Base-by-base conservation (phyloP, 2,329 filamentous ascomycete genomes). In the Scedosporium aurantiacum region DNA sequence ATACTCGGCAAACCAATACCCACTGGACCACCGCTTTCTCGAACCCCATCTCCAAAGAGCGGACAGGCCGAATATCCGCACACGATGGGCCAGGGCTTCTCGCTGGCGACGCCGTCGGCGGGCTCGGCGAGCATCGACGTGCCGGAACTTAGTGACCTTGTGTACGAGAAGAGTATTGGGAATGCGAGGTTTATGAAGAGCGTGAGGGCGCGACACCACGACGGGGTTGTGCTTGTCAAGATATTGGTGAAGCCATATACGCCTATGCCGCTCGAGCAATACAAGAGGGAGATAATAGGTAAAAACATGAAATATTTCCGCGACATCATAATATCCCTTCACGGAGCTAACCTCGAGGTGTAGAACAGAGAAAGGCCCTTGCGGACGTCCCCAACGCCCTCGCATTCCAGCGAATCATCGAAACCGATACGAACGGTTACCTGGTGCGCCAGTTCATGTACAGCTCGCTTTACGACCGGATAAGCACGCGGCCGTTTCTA, bases 101-200 rank as follows among this genome's bases (percentile, higher is more conserved):
- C 93, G 64, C 85, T 96, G 68, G 90, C 91, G 60, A 92, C 91
- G 70, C 89, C 95, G 66, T 94, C 91, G 61, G 90, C 91, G 65
- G 94, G 92, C 71, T 89, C 91, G 61, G 92, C 92, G 62, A 91
- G 91, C 68, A 96, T 99, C 73, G 93, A 99, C 73, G 85, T 95
- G 28, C 89, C 92, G 45, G 93, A 99, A 78, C 84, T 99, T 50
- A 84, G 89, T 52, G 94, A 97, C 71, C 78, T 97, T 63, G 85
- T 88, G 43, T 96, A 97, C 76, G 94, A 99, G 75, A 91, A 89
- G 74, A 91, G 91, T 41, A 84, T 99, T 69, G 93, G 93, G 57
- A 91, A 89, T 66, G 91, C 91, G 25, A 86, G 94, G 43, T 97
- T 99, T 69, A 94, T 99, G 87, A 97, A 97, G 75, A 94, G 90